phyloP scores from a whole-genome alignment of 352 stramenopile genomes.

The Phytophthora pini region DNA sequence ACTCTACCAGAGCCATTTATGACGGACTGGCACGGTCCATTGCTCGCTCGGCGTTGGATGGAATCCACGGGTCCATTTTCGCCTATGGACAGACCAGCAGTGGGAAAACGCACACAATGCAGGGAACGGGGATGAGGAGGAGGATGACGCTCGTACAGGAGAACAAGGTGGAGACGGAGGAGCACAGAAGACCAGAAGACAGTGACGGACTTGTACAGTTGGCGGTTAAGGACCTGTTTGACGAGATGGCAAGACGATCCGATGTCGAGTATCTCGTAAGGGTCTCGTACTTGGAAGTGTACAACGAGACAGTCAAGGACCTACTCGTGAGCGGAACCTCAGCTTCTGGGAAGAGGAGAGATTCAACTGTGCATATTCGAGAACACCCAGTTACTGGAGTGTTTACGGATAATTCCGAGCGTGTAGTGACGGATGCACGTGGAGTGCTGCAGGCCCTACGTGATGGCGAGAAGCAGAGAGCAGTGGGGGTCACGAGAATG shows the following conservation, averaged over 20 bases:
- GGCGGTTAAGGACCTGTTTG: slow-evolving; percentile 59
- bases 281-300: slow-evolving; percentile 98
- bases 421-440: slow-evolving; percentile 45
- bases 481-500: slow-evolving; percentile 55
- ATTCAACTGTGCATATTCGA: slow-evolving; percentile 43
- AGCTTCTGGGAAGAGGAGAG: slow-evolving; percentile 23
- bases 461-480: slow-evolving; percentile 52
- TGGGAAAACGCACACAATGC: slow-evolving; percentile 86
- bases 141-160: slow-evolving; percentile 20
- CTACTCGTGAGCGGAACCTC: slow-evolving; percentile 61
- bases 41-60: slow-evolving; percentile 69
- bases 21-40: slow-evolving; percentile 69
- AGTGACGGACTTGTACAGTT: slow-evolving; percentile 51
- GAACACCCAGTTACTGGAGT: slow-evolving; percentile 59
- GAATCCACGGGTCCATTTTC: slow-evolving; percentile 85
- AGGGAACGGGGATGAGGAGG: slow-evolving; percentile 37
- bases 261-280: slow-evolving; percentile 89
- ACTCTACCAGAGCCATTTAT: slow-evolving; percentile 68
- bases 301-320: slow-evolving; percentile 97
- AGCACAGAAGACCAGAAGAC: slow-evolving; percentile 33
- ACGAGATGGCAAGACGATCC: slow-evolving; percentile 51
- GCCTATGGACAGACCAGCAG: slow-evolving; percentile 87
- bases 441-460: slow-evolving; percentile 45
- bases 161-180: slow-evolving; percentile 35
- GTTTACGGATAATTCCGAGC: slow-evolving; percentile 58